A percentile compares a stretch with the other conserved stretches of the same genome.
phyloP scores from a whole-genome alignment of 495 filamentous ascomycete genomes.

The Rhizodiscina lignyota region DNA sequence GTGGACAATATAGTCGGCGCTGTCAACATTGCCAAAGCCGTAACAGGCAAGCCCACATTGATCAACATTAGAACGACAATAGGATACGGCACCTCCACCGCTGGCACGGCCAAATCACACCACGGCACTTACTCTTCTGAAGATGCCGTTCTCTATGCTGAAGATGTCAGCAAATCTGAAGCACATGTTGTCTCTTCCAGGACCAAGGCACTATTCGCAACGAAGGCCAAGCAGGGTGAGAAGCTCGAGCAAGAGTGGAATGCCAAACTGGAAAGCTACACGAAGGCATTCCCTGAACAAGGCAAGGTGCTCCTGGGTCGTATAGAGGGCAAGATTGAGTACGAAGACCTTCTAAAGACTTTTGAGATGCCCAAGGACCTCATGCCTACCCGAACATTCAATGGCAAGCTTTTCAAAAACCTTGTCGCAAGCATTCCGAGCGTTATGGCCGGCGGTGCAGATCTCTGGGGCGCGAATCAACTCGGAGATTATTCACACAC shows the following conservation, averaged over 20 bases:
- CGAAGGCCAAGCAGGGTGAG: slow-evolving; percentile 23
- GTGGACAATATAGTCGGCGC: slow-evolving; percentile 34
- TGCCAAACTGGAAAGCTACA: slow-evolving; percentile 26
- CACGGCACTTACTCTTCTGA: slow-evolving; percentile 6
- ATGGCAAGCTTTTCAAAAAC: slow-evolving; percentile 33
- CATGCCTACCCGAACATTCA: slow-evolving; percentile 31
- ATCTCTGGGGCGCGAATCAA: slow-evolving; percentile 40
- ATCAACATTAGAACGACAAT: slow-evolving; percentile 30
- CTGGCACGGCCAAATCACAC: slow-evolving; percentile 8
- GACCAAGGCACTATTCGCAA: slow-evolving; percentile 26
- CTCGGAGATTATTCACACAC: slow-evolving; percentile 37
- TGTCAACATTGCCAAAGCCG: slow-evolving; percentile 26
- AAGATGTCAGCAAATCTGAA: slow-evolving; percentile 9
- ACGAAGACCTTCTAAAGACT: slow-evolving; percentile 25
- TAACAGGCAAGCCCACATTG: slow-evolving; percentile 35
- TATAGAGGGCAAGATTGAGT: slow-evolving; percentile 28
- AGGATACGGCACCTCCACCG: slow-evolving; percentile 6
- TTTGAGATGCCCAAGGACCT: slow-evolving; percentile 26
- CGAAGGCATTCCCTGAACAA: slow-evolving; percentile 26
- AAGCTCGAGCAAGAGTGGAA: slow-evolving; percentile 29
- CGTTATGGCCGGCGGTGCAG: slow-evolving; percentile 43
- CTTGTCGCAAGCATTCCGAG: slow-evolving; percentile 27
- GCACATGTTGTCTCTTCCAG: slow-evolving; percentile 2
- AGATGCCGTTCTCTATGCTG: slow-evolving; percentile 6
- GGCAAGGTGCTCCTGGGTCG: slow-evolving; percentile 29